phyloP scores from a whole-genome alignment of 1,139 yeast genomes.

The Cylindricascospora bacillispora region DNA sequence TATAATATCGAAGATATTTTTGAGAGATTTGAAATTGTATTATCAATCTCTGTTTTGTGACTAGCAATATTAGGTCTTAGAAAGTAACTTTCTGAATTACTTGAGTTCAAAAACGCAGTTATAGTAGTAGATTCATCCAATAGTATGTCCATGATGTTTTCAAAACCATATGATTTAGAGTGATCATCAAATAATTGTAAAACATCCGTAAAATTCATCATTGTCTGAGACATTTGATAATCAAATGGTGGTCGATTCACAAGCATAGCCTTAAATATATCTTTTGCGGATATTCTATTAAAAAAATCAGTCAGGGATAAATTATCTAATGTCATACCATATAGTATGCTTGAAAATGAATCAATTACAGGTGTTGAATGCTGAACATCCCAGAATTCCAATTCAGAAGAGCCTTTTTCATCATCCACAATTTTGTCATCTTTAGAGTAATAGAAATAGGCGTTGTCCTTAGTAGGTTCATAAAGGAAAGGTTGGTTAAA shows the following conservation, averaged over 20 bases:
- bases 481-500: constrained; percentile 34
- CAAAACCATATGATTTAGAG: constrained; percentile 37
- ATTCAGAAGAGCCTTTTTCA: constrained; percentile 29
- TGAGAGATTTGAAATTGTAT: constrained; percentile 26
- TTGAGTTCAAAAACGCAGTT: constrained; percentile 26
- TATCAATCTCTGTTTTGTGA: constrained; percentile 16
- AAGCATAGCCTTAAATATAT: constrained; percentile 31
- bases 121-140: constrained; percentile 26
- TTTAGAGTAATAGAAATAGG: constrained; percentile 32
- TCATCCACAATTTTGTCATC: constrained; percentile 31
- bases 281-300: constrained; percentile 30
- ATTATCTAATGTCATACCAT: constrained; percentile 25
- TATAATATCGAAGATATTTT: constrained; percentile 32
- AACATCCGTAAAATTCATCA: constrained; percentile 41
- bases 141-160: constrained; percentile 25
- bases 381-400: constrained; percentile 42
- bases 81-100: constrained; percentile 27
- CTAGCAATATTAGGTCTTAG: constrained; percentile 21
- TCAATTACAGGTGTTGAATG: constrained; percentile 20
- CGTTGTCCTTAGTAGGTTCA: constrained; percentile 28
- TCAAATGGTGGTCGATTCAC: constrained; percentile 49
- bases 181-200: constrained; percentile 46
- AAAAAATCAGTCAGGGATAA: constrained; percentile 36
- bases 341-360: constrained; percentile 23
- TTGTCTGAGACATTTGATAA: constrained; percentile 41